Percentiles rank a stretch among this genome's conserved stretches.
These are phyloP conservation scores for Zalaria obscura DNA, from an alignment of 2,329 filamentous ascomycete species.

Conservation along the genomic window DNA sequence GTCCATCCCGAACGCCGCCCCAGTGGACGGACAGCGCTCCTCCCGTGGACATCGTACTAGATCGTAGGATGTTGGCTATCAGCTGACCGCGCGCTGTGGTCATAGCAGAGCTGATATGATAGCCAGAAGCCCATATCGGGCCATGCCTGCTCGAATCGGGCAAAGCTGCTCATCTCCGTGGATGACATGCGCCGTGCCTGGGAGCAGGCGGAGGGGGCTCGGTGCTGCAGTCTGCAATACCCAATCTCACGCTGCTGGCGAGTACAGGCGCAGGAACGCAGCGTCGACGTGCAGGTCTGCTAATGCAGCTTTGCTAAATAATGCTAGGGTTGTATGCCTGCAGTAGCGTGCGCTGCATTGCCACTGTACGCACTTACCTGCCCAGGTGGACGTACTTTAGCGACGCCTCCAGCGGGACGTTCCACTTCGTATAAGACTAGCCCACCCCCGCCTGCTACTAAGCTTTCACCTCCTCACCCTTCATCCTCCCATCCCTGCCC, in stretches of 20 bases:
- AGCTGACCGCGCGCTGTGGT: neutral
- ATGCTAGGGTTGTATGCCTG: neutral
- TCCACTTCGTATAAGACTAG: slow-evolving; percentile 1
- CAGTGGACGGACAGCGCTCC: neutral
- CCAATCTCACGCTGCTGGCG: neutral
- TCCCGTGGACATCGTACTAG: neutral
- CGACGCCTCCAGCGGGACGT: neutral
- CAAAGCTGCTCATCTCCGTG: neutral
- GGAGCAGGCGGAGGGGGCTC: neutral
- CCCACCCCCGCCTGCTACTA: slow-evolving; percentile 2
- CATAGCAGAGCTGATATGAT: neutral
- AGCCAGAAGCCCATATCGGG: neutral
- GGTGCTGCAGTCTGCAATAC: neutral
- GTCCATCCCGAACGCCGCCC: neutral
- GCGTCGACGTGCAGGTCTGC: neutral
- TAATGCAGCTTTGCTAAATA: neutral
- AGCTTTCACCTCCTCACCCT: slow-evolving; percentile 4
- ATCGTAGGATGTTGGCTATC: neutral
- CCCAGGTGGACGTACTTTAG: neutral
- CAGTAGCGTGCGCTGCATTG: neutral
- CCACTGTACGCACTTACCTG: neutral
- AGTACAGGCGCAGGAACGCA: neutral
- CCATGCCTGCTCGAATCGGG: neutral
- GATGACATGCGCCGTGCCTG: neutral
- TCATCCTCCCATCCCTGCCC: neutral